Evolutionary conservation across 345 rosid genomes (phyloP), one percentile per base, ranked within the genome.

Genomic region (Dimocarpus longan): DNA sequence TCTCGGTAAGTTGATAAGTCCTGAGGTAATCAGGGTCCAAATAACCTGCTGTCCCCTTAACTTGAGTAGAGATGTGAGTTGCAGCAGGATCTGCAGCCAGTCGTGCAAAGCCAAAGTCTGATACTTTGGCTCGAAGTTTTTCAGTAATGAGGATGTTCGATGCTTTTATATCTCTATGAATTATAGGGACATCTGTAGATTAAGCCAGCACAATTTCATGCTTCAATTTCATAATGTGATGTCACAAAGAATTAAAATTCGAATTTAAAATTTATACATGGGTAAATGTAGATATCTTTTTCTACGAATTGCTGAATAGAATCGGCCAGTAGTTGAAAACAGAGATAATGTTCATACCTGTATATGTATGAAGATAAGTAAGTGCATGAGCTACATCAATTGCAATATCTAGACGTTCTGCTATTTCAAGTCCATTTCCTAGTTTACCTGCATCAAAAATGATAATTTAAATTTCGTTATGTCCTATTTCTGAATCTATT

Each of bases 341-440:
- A 26, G 43, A 57, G 57, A 66, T 24, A 59, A 48, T 24, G 44
- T n/a, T 16, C 26, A 28, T 81, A 92, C 98, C 99, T 66, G 98
- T 80, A 75, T 95, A 95, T 69, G 87, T 88, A 84, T 93, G 99
- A 37, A 95, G 93, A 83, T 93, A 95, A 70, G 99, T 86, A 65
- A 92, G 77, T 37, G 96, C 99, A 86, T 95, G 99, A 80, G 99
- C 97, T 18, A 95, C 92, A 89, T 95, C 99, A 68, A 91, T 91
- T 0, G 99, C 95, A 73, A 95, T 89, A 69, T 93, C 98, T 70
- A 95, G 88, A 44, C 98, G 97, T 70, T 95, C 91, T 21, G 90
- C 88, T 60, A 90, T 85, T 87, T 92, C 95, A 37, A 92, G 93
- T 75, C 84, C 89, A 82, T 75, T 85, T 76, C 95, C 98, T n/a